Evolutionary conservation across 306 rosid species (phyloP).

Genomic region (Crotalaria pallida): DNA sequence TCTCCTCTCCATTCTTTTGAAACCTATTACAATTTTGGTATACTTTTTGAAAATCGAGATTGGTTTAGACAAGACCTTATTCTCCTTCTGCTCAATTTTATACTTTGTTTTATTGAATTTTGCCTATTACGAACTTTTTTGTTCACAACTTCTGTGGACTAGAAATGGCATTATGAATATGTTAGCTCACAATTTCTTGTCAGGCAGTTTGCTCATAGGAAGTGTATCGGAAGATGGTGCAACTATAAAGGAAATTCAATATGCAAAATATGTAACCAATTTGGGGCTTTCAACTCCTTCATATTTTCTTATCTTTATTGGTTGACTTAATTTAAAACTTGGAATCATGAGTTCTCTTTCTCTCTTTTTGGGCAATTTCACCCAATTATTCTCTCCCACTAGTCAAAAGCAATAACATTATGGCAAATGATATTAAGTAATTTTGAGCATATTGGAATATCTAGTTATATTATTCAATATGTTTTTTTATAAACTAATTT

Average conservation of each 20-base stretch:
- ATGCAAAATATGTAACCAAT: constrained; percentile 38
- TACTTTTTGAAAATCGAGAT: not conserved
- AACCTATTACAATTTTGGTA: not conserved
- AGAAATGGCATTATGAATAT: not conserved
- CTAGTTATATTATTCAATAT: not conserved
- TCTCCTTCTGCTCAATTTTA: not conserved
- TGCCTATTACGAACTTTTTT: not conserved
- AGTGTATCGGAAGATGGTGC: constrained; percentile 29
- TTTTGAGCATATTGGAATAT: not conserved
- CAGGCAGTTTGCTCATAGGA: constrained; percentile 25
- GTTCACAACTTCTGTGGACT: no score
- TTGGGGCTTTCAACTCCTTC: not conserved
- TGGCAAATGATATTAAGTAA: constrained; percentile 32
- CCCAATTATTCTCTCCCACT: constrained; percentile 38
- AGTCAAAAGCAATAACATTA: constrained; percentile 21
- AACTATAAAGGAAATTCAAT: constrained; percentile 28
- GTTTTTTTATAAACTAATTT: not conserved
- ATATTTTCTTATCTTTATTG: not conserved
- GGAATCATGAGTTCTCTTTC: not conserved
- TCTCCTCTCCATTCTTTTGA: not conserved
- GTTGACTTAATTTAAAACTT: not conserved
- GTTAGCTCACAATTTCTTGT: not conserved
- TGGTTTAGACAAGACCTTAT: not conserved
- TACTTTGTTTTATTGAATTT: not conserved
- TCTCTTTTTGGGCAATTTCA: constrained; percentile 20